Conservation (phyloP, 306 rosid genomes). For the Geum urbanum region DNA sequence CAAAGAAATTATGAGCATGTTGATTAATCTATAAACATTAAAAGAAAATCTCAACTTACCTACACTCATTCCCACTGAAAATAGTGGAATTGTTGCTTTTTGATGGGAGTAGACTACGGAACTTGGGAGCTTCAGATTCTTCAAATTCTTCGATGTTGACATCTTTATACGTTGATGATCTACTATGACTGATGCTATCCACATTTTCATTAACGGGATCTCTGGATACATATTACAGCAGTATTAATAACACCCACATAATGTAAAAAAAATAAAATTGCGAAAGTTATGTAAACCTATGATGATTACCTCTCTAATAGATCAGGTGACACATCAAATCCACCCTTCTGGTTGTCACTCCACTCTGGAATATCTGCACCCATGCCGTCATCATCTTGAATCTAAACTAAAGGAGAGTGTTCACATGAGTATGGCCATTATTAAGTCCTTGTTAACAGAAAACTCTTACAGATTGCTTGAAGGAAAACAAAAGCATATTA, state of each 20-base stretch:
- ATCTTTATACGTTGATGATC: constrained; percentile 30
- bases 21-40: too few species aligned
- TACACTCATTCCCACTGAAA: constrained; percentile 40
- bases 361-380: constrained; percentile 42
- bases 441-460: not conserved
- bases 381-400: constrained; percentile 51
- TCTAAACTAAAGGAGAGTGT: constrained; percentile 33
- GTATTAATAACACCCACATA: not conserved
- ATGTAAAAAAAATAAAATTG: not conserved
- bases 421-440: not conserved
- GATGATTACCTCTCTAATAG: constrained; percentile 29
- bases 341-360: constrained; percentile 32
- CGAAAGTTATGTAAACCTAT: constrained; percentile 10
- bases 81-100: constrained; percentile 33
- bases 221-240: constrained; percentile 35
- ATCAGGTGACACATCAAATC: constrained; percentile 8
- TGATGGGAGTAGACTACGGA: constrained; percentile 34
- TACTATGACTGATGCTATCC: constrained; percentile 35
- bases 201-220: constrained; percentile 49
- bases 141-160: constrained; percentile 34
- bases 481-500: not conserved
- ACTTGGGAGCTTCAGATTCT: constrained; percentile 38
- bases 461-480: not conserved
- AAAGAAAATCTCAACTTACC: constrained; percentile 32
- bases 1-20: too few species aligned